Evolutionary conservation across 345 rosid genomes (phyloP), one percentile per base, ranked within the genome.

Genomic region (Citrus reticulata): DNA sequence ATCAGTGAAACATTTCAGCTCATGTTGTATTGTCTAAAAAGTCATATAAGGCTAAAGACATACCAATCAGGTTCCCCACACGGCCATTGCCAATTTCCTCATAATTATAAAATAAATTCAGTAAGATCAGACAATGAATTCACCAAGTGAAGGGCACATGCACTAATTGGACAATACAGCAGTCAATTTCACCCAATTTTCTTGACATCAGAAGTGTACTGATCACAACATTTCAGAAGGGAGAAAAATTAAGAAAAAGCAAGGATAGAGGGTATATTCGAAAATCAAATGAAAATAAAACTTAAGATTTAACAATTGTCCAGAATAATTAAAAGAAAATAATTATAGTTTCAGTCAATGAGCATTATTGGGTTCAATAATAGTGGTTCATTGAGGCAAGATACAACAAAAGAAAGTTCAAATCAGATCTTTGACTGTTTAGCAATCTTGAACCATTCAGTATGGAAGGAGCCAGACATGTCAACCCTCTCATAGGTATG

Each of bases 361-460:
- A 65, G 55, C 68, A 61, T 77, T 77, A 81, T 81, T 82, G 27
- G 57, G 51, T 78, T 76, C 42, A 7, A 58, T 20, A 39, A n/a
- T 29, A 65, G 24, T 1, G 51, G 63, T 64, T 65, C 63, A n/a
- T 54, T 34, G 20, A 51, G 60, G 81, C 16, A 70, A 17, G 66
- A 20, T 69, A 39, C 70, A 46, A 61, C 29, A 59, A 61, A 7
- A 71, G 20, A 24, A 9, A 65, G 37, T 39, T 55, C 74, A 58
- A 49, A 51, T 81, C 70, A 81, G 27, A 71, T 76, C 73, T 81
- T 81, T 10, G 77, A 71, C 71, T 17, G 73, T 61, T 66, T 70
- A 40, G 86, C 84, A 35, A 81, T 64, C 81, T 81, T 81, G 79
- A 75, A 78, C 84, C 84, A 81, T 27, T 84, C 84, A 13, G 84